phyloP scores from a whole-genome alignment of 2,329 filamentous ascomycete genomes.

The Aspergillus costaricaensis region DNA sequence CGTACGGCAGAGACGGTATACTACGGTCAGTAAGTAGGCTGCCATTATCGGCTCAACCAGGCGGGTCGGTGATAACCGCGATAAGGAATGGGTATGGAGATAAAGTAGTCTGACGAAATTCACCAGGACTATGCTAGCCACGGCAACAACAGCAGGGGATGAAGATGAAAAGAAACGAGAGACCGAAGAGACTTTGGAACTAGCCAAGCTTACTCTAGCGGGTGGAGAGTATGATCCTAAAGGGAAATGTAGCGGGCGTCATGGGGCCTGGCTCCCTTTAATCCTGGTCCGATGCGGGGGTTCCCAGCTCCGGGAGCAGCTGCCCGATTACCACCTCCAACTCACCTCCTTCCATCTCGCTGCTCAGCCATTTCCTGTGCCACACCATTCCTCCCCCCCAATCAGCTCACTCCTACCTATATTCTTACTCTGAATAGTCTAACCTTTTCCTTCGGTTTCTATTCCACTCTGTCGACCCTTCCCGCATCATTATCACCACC shows the following conservation, averaged over 20 bases:
- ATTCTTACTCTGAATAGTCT: constrained; percentile 2
- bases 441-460: not conserved
- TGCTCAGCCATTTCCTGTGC: not conserved
- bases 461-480: not conserved
- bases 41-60: not conserved
- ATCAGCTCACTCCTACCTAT: constrained; percentile 3
- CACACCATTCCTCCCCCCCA: not conserved
- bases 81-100: constrained; percentile 2
- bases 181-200: no score
- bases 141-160: no score
- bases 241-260: not conserved
- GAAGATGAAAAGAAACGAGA: no score
- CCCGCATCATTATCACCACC: constrained; percentile 1
- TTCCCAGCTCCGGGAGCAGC: constrained; percentile 12
- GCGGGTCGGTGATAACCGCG: constrained; percentile 7
- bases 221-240: not conserved
- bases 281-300: constrained; percentile 9
- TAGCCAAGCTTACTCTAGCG: not conserved
- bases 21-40: not conserved
- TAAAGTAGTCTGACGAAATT: no score
- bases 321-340: constrained; percentile 9
- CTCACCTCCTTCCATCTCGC: not conserved
- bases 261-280: constrained; percentile 4
- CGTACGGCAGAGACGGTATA: not conserved
- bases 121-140: no score